Base-by-base conservation (phyloP, 2,329 filamentous ascomycete genomes). In the Stagonosporopsis tanaceti region DNA sequence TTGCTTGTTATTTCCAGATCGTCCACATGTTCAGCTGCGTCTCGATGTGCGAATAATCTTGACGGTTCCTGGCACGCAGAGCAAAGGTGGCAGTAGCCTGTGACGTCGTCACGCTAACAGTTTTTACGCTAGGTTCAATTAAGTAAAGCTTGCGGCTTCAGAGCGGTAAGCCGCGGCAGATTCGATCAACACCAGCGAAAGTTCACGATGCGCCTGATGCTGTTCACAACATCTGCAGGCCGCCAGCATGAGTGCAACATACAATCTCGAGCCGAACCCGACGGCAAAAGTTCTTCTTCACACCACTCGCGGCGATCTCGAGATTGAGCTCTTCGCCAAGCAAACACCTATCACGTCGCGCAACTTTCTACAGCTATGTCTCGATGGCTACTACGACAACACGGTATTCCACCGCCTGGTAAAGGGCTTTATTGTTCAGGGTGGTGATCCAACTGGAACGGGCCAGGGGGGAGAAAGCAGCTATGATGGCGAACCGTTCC, bases 351-450 rank as follows among this genome's bases (percentile, higher is more conserved):
- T 97, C 61, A 90, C 95, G 25, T 93, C 89, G 73, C 92, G 94
- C 67, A 98, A 97, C 80, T 99, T 99, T 78, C 85, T 99, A 35
- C 95, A 99, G 77, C 89, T 93, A 71, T 95, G 92, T 73, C 85
- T 97, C 66, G 93, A 99, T 74, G 93, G 93, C 66, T 98, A 98
- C 81, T 99, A 98, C 81, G 89, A 92, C 69, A 88, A 89, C 72
- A 97, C 93, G 0, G 89, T 95, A 61, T 99, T 99, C 79, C 95
- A 99, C 79, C 91, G 95, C 24, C 83, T 98, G 6, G 89, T 97
- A 0, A 92, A 93, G 0, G 91, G 90, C 48, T 99, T 99, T 77
- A 91, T 99, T 61, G 81, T 98, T 11, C 95, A 99, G 73, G 95
- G 94, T 28, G 95, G 95, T 53, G 95, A 99, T 69, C 94, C 95